Evolutionary conservation across 164 flowering plant genomes (phyloP).

Genomic region (Cinnamomum chago): DNA sequence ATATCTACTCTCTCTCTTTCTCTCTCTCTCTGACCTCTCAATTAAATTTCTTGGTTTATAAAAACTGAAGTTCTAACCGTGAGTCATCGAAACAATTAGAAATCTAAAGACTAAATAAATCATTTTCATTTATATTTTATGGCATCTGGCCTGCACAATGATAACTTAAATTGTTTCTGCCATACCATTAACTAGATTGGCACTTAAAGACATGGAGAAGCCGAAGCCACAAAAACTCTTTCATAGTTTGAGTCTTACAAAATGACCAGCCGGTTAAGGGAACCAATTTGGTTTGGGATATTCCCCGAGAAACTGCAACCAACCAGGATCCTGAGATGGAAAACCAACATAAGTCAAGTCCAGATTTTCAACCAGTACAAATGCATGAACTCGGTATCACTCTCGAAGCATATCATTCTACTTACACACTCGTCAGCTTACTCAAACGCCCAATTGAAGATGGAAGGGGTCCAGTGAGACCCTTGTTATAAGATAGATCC

Average conservation of each 20-base stretch:
- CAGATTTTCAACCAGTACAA: not conserved
- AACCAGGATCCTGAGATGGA: slow-evolving; percentile 57
- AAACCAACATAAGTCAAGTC: not conserved
- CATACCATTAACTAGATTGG: not conserved
- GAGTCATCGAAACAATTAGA: too few species aligned
- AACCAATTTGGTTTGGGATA: slow-evolving; percentile 72
- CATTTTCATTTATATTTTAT: too few species aligned
- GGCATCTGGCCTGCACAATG: too few species aligned
- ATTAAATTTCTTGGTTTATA: too few species aligned
- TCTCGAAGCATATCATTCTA: not conserved
- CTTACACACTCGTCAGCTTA: not conserved
- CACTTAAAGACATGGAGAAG: not conserved
- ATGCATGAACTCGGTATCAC: not conserved
- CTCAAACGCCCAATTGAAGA: slow-evolving; percentile 50
- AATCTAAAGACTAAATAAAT: too few species aligned
- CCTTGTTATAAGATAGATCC: slow-evolving; percentile 74
- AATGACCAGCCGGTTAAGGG: slow-evolving; percentile 54
- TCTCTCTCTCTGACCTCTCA: too few species aligned
- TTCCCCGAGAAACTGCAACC: slow-evolving; percentile 75
- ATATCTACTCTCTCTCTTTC: too few species aligned
- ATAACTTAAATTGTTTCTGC: not conserved
- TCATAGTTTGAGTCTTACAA: slow-evolving; percentile 43
- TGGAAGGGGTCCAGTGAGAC: slow-evolving; percentile 61
- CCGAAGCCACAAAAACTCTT: too few species aligned
- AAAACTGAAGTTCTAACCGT: too few species aligned